Percentiles rank a stretch among this genome's conserved stretches.
phyloP scores from a whole-genome alignment of 2,329 filamentous ascomycete species.

The Amylocarpus encephaloides region DNA sequence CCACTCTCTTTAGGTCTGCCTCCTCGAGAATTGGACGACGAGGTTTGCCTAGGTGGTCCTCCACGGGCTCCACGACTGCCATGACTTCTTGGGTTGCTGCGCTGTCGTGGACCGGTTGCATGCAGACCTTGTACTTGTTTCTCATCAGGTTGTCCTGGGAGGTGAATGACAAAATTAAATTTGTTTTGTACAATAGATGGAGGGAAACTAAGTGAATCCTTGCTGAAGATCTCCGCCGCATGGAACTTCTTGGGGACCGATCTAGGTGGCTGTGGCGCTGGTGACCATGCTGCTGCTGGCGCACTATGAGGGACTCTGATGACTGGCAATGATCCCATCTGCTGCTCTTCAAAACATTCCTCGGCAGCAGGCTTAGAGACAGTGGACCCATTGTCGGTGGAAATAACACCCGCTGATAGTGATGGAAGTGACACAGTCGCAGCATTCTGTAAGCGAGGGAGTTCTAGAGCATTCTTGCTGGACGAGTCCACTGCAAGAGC shows the following conservation, averaged over 20 bases:
- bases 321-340: slow-evolving; percentile 69
- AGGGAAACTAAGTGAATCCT: slow-evolving; percentile 38
- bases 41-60: slow-evolving; percentile 21
- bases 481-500: slow-evolving; percentile 60
- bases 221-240: slow-evolving; percentile 40
- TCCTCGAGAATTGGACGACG: slow-evolving; percentile 25
- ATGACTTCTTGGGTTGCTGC: slow-evolving; percentile 29
- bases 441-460: slow-evolving; percentile 36
- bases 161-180: slow-evolving; percentile 37
- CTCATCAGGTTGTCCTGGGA: slow-evolving; percentile 40
- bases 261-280: slow-evolving; percentile 48
- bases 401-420: slow-evolving; percentile 20
- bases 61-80: slow-evolving; percentile 24
- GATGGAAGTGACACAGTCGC: slow-evolving; percentile 67
- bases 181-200: slow-evolving; percentile 34
- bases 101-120: slow-evolving; percentile 17
- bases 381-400: slow-evolving; percentile 39
- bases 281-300: slow-evolving; percentile 58
- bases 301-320: slow-evolving; percentile 60
- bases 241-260: slow-evolving; percentile 47
- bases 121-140: slow-evolving; percentile 37
- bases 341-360: slow-evolving; percentile 74
- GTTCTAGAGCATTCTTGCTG: slow-evolving; percentile 60
- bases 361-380: slow-evolving; percentile 66
- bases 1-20: slow-evolving; percentile 27